Conservation (phyloP, 139 green algal species). For the Medakamo hakoo region DNA sequence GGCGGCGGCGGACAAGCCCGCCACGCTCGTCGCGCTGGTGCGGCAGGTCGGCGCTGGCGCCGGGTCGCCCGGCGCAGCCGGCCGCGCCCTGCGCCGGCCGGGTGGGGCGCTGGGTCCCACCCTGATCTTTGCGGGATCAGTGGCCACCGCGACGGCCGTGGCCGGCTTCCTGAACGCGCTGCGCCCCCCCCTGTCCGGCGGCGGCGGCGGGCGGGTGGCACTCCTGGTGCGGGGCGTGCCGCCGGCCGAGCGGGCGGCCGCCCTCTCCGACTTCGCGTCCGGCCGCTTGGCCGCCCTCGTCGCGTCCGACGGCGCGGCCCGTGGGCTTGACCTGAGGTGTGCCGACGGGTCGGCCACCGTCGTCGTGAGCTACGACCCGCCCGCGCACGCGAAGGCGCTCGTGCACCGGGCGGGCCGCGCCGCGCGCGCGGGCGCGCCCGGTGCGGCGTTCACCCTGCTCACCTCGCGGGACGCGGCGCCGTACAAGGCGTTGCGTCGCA, state of each 20-base stretch:
- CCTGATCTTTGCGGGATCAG: background rate
- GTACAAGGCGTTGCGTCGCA: conserved; percentile 69
- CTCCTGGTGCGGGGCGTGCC: background rate
- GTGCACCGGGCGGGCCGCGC: conserved; percentile 61
- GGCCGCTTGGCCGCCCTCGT: conserved; percentile 41
- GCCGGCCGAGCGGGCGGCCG: too few relatives aligned
- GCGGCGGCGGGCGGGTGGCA: background rate
- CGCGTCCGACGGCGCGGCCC: conserved; percentile 70
- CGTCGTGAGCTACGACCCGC: conserved; percentile 80
- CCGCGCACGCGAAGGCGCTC: conserved; percentile 70
- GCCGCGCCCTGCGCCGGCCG: background rate
- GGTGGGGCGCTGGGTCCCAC: too few relatives aligned
- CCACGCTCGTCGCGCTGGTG: background rate
- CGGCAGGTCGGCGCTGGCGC: background rate
- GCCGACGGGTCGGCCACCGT: conserved; percentile 20
- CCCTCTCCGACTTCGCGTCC: background rate
- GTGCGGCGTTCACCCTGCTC: conserved; percentile 53
- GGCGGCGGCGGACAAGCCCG: background rate
- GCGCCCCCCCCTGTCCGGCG: background rate
- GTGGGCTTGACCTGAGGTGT: conserved; percentile 84
- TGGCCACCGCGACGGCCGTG: conserved; percentile 9
- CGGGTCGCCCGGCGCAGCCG: too few relatives aligned
- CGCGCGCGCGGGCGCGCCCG: conserved; percentile 46
- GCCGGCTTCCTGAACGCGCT: conserved; percentile 25
- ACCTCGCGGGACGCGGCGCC: conserved; percentile 61